phyloP scores from a whole-genome alignment of 257 asterid species.

The Scutellaria minor region DNA sequence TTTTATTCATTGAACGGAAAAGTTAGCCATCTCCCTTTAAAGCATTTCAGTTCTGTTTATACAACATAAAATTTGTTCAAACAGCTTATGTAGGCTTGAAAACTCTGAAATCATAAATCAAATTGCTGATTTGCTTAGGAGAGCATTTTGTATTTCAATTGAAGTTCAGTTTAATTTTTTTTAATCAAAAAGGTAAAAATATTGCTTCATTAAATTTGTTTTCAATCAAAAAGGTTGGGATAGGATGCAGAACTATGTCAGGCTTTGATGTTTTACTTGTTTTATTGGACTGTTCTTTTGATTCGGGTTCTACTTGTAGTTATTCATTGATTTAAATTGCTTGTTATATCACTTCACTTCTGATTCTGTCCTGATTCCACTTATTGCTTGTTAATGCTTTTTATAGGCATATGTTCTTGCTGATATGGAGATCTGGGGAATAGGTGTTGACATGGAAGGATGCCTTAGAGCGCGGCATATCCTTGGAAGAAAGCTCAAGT shows the following conservation, averaged over 20 bases:
- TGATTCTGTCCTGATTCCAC: constrained; percentile 17
- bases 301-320: constrained; percentile 30
- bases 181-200: constrained; percentile 24
- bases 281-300: constrained; percentile 14
- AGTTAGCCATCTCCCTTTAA: constrained; percentile 8
- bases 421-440: constrained; percentile 93
- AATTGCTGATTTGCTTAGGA: constrained; percentile 22
- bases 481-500: constrained; percentile 75
- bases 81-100: constrained; percentile 20
- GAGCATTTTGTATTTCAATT: constrained; percentile 25
- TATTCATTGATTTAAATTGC: neutral
- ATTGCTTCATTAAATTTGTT: constrained; percentile 15
- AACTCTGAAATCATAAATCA: constrained; percentile 9
- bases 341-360: neutral
- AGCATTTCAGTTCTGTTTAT: constrained; percentile 1
- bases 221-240: neutral
- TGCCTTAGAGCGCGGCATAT: constrained; percentile 80
- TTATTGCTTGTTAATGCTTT: constrained; percentile 26
- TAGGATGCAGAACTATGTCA: neutral
- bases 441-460: constrained; percentile 98
- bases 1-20: constrained; percentile 22
- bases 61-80: neutral
- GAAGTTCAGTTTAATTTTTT: constrained; percentile 7
- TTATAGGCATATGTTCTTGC: constrained; percentile 83
- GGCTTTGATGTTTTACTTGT: constrained; percentile 1